Conservation (phyloP, 352 stramenopile species). For the Phytophthora fragariaefolia region DNA sequence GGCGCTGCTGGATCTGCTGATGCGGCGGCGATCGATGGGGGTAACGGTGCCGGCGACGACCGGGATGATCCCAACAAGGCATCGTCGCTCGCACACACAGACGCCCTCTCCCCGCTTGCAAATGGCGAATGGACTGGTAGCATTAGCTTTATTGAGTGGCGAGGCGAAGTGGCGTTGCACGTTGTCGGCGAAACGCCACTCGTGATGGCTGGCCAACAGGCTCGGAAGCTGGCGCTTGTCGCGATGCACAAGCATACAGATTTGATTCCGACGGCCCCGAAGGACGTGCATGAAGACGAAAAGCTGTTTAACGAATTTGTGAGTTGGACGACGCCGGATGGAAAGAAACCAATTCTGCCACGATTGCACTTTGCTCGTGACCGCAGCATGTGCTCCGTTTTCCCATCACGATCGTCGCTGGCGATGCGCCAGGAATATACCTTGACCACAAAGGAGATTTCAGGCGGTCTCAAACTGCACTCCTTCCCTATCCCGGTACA, state of each 20-base stretch:
- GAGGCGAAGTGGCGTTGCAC: constrained; percentile 76
- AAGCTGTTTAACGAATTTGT: constrained; percentile 88
- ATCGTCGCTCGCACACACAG: constrained; percentile 33
- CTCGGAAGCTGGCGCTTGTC: constrained; percentile 76
- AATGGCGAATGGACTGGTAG: constrained; percentile 78
- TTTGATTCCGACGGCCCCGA: constrained; percentile 22
- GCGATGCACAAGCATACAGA: constrained; percentile 62
- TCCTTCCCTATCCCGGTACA: constrained; percentile 85
- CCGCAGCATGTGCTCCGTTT: constrained; percentile 76
- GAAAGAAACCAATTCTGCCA: constrained; percentile 70
- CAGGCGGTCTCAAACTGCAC: constrained; percentile 72
- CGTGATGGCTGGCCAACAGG: constrained; percentile 81
- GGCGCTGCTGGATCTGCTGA: constrained; percentile 17
- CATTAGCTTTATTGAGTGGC: constrained; percentile 90
- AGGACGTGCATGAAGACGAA: constrained; percentile 70
- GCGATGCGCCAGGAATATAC: constrained; percentile 83
- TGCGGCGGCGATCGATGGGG: constrained; percentile 27
- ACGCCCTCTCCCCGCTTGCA: constrained; percentile 53
- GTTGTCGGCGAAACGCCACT: constrained; percentile 77
- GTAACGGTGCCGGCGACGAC: constrained; percentile 22
- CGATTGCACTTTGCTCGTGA: constrained; percentile 80
- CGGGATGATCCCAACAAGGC: constrained; percentile 27
- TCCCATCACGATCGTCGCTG: constrained; percentile 51
- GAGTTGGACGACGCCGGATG: constrained; percentile 69
- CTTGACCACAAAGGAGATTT: constrained; percentile 89